These are phyloP conservation scores for Xylaria digitata DNA, from an alignment of 2,329 filamentous ascomycete species.

Conservation along the genomic window DNA sequence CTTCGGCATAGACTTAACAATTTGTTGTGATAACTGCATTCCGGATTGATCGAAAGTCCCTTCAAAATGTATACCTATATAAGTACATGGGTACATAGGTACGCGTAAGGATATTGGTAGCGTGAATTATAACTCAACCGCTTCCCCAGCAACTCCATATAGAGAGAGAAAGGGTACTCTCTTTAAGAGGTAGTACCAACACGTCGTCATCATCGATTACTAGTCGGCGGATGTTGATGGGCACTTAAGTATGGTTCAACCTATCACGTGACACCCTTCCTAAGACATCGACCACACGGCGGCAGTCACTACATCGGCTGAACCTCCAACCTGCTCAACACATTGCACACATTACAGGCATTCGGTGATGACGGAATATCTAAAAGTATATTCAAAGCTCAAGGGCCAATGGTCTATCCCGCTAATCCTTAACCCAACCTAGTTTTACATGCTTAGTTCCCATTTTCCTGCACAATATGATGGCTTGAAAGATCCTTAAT, in stretches of 20 bases:
- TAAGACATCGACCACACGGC: too few species aligned
- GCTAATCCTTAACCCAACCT: constrained; percentile 4
- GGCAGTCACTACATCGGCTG: not conserved
- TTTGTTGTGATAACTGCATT: not conserved
- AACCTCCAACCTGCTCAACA: not conserved
- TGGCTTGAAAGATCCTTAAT: constrained; percentile 45
- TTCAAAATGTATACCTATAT: too few species aligned
- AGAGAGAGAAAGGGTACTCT: too few species aligned
- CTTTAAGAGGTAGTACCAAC: not conserved
- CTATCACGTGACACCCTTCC: too few species aligned
- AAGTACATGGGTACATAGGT: too few species aligned
- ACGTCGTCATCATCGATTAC: not conserved
- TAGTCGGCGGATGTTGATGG: not conserved
- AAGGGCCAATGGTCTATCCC: constrained; percentile 20
- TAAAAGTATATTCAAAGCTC: not conserved
- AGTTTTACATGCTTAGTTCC: constrained; percentile 21
- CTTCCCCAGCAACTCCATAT: not conserved
- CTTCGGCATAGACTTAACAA: not conserved
- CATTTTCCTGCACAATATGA: constrained; percentile 35
- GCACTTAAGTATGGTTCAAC: not conserved
- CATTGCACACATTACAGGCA: not conserved
- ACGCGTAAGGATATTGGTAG: too few species aligned
- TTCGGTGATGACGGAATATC: not conserved
- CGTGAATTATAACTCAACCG: not conserved
- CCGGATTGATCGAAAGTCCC: too few species aligned